Percentiles rank a stretch among this genome's conserved stretches.
These are phyloP conservation scores for Sporothrix brunneoviolacea DNA, from an alignment of 2,329 filamentous ascomycete genomes.

Conservation along the genomic window DNA sequence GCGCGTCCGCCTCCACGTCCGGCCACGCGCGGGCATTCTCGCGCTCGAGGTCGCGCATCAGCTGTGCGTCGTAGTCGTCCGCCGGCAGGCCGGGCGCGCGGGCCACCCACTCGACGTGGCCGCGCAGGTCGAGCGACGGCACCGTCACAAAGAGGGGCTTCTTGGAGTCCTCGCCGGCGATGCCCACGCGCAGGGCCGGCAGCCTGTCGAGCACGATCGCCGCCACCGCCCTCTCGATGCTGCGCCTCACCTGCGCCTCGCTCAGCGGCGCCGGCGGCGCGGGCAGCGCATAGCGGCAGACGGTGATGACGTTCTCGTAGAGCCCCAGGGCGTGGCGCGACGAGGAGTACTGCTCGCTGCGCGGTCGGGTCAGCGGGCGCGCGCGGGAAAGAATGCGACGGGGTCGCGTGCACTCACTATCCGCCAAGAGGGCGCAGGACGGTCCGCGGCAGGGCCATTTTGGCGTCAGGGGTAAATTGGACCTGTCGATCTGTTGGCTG, in stretches of 20 bases:
- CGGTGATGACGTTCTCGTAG: conserved; percentile 40
- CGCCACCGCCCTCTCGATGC: conserved; percentile 33
- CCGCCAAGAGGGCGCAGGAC: conserved; percentile 12
- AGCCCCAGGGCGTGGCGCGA: conserved; percentile 40
- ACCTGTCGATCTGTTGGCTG: too few species aligned
- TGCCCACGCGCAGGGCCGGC: conserved; percentile 42
- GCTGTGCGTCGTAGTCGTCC: conserved; percentile 24
- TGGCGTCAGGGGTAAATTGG: too few species aligned
- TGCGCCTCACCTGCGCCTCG: conserved; percentile 12
- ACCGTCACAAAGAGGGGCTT: conserved; percentile 39
- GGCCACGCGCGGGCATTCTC: conserved; percentile 37
- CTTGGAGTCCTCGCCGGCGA: conserved; percentile 38
- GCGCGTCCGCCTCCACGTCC: conserved; percentile 33
- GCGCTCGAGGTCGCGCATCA: conserved; percentile 30
- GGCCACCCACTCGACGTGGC: conserved; percentile 34
- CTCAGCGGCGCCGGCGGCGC: not conserved
- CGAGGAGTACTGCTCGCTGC: conserved; percentile 40
- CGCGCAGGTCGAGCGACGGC: conserved; percentile 34
- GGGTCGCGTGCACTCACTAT: conserved; percentile 9
- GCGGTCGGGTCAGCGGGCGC: not conserved
- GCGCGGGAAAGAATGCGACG: not conserved
- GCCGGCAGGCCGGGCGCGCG: conserved; percentile 9
- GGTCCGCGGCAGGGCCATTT: not conserved
- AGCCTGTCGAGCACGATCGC: conserved; percentile 38
- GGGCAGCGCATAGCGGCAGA: conserved; percentile 34